Conservation (phyloP, 768 basidiomycete species). For the Epithele typhae region DNA sequence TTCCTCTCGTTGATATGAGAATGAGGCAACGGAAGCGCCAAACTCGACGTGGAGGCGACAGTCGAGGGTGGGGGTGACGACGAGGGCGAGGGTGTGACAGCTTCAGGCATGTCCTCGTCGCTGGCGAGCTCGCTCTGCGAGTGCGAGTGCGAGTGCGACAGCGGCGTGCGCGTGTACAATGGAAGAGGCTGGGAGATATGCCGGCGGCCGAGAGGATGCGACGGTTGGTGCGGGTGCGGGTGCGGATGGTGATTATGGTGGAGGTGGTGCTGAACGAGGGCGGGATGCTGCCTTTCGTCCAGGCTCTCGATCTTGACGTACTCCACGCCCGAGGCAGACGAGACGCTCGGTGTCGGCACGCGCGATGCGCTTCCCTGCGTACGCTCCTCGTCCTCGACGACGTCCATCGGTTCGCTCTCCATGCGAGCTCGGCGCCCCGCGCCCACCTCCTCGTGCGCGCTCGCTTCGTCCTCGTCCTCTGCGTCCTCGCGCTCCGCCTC, state of each 20-base stretch:
- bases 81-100: constrained; percentile 66
- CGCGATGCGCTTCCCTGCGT: constrained; percentile 18
- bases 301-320: constrained; percentile 18
- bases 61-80: constrained; percentile 36
- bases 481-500: constrained; percentile 38
- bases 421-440: constrained; percentile 19
- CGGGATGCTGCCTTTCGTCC: constrained; percentile 13
- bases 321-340: constrained; percentile 11
- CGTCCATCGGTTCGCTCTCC: constrained; percentile 23
- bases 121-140: constrained; percentile 52
- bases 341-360: constrained; percentile 18
- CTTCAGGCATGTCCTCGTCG: constrained; percentile 61
- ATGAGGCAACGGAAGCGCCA: constrained; percentile 16
- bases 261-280: no score
- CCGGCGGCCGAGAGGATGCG: no score
- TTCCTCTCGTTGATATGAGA: constrained; percentile 14
- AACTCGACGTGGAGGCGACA: constrained; percentile 18
- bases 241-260: not conserved
- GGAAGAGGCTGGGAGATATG: not conserved
- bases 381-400: constrained; percentile 38
- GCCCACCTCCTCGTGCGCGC: constrained; percentile 37
- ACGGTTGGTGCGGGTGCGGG: no score
- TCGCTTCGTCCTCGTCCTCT: constrained; percentile 21
- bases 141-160: constrained; percentile 20
- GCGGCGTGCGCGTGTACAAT: constrained; percentile 10